Conservation (phyloP, 139 green algal species). For the Closterium sp. region DNA sequence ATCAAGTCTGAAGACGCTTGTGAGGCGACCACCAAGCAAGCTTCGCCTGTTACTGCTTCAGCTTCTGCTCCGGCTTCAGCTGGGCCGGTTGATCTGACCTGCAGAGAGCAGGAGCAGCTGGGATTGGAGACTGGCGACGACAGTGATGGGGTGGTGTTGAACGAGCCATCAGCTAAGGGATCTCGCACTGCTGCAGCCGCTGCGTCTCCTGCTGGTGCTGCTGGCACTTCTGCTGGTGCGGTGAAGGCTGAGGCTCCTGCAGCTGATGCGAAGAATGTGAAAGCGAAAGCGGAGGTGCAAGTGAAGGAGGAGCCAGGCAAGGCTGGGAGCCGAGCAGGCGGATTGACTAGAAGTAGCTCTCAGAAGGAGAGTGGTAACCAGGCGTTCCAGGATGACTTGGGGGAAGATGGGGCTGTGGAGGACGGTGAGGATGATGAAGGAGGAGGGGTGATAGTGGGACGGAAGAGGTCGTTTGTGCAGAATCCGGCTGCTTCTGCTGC, state of each 20-base stretch:
- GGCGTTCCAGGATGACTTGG: background rate
- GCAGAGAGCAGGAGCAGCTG: background rate
- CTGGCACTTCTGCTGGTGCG: background rate
- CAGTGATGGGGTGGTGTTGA: background rate
- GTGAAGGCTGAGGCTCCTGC: background rate
- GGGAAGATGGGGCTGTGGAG: background rate
- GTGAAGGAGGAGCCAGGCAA: background rate
- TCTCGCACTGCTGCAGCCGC: background rate
- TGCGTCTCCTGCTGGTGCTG: background rate
- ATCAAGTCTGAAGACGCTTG: background rate
- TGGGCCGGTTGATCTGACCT: background rate
- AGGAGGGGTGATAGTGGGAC: background rate
- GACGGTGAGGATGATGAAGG: background rate
- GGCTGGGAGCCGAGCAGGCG: background rate
- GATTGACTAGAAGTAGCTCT: background rate
- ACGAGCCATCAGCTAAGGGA: background rate
- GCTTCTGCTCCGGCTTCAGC: background rate
- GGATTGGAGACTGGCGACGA: background rate
- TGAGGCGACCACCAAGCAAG: background rate
- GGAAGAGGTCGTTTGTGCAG: conserved; percentile 3
- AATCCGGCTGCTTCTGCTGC: background rate
- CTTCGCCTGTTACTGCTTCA: background rate
- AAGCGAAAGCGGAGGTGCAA: background rate
- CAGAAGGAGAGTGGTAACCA: background rate
- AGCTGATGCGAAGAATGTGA: background rate